Base-by-base conservation (phyloP, 345 rosid genomes). In the Syzygium oleosum region DNA sequence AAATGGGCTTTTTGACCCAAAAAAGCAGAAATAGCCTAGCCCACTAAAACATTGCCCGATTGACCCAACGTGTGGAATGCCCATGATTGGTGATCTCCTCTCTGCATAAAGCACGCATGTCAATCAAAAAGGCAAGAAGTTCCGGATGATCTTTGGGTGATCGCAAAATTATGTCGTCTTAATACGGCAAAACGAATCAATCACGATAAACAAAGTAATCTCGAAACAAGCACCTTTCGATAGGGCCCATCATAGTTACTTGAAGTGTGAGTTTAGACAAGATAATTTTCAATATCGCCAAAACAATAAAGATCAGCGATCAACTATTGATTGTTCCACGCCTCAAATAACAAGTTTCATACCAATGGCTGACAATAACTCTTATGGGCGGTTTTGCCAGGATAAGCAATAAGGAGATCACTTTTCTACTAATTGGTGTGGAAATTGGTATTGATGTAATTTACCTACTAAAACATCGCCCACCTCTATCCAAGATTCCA, bases 311-410 rank as follows among this genome's bases (percentile, higher is more conserved):
- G 43, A 41, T 41, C 43, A 41, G 43, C 43, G 43, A 41, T 41
- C 43, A 41, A 41, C 5, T 43, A 65, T 65, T 4, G 22, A 31
- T 65, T 7, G 43, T 9, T 7, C 23, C 8, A 1, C 7, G 3
- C 12, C 78, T 65, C 3, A 15, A 0, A 31, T 65, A 15, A 31
- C 25, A 22, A 55, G 59, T 21, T 55, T 9, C 4, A 3, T 21
- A 22, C 23, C 12, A 0, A 31, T 2, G 12, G 5, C 16, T 68
- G 0, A 31, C 0, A 0, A 34, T 68, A 5, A 0, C 46, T 68
- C 43, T 31, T 4, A 31, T 0, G 46, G 43, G 12, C 4, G 46
- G 6, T 34, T 34, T 56, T 21, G 9, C 58, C 11, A 7, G 10
- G 11, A 7, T 55, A 55, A 55, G 25, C 11, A 55, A 55, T 4